Evolutionary conservation across 2,329 filamentous ascomycete genomes (phyloP).

Genomic region (Magnaporthiopsis poae): DNA sequence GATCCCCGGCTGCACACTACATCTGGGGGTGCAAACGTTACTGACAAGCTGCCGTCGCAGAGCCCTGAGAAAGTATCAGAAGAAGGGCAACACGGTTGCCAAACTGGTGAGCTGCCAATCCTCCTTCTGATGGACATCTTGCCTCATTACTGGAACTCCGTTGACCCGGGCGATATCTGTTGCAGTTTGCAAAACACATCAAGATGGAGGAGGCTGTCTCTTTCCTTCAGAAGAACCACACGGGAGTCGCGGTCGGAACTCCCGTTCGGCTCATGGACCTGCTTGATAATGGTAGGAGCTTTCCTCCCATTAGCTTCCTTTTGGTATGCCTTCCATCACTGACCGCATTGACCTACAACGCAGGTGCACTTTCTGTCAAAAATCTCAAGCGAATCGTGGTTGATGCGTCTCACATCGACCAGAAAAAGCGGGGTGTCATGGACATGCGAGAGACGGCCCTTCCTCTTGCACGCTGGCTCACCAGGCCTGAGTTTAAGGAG

Average conservation of each 20-base stretch:
- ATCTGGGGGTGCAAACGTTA: neutral
- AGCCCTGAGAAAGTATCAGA: constrained; percentile 66
- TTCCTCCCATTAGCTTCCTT: neutral
- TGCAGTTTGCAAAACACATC: constrained; percentile 86
- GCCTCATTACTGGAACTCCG: neutral
- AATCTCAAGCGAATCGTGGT: constrained; percentile 72
- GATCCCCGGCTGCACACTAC: neutral
- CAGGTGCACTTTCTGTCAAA: constrained; percentile 59
- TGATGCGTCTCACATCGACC: constrained; percentile 85
- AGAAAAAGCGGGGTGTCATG: constrained; percentile 85
- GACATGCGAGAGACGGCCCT: constrained; percentile 91
- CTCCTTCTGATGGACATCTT: neutral
- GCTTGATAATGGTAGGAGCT: constrained; percentile 61
- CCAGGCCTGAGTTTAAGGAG: constrained; percentile 54
- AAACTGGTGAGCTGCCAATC: constrained; percentile 52
- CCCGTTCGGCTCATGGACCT: constrained; percentile 73
- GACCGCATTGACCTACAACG: constrained; percentile 10
- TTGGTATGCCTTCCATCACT: constrained; percentile 1
- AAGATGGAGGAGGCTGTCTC: constrained; percentile 80
- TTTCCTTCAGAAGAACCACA: constrained; percentile 59
- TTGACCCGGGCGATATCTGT: neutral
- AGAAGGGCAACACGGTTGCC: constrained; percentile 65
- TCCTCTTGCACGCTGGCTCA: constrained; percentile 66
- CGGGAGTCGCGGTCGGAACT: constrained; percentile 83
- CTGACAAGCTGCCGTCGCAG: constrained; percentile 27